Evolutionary conservation across 2,329 filamentous ascomycete genomes (phyloP), one percentile per base, ranked within the genome.

Genomic region (Thielaviopsis musarum): DNA sequence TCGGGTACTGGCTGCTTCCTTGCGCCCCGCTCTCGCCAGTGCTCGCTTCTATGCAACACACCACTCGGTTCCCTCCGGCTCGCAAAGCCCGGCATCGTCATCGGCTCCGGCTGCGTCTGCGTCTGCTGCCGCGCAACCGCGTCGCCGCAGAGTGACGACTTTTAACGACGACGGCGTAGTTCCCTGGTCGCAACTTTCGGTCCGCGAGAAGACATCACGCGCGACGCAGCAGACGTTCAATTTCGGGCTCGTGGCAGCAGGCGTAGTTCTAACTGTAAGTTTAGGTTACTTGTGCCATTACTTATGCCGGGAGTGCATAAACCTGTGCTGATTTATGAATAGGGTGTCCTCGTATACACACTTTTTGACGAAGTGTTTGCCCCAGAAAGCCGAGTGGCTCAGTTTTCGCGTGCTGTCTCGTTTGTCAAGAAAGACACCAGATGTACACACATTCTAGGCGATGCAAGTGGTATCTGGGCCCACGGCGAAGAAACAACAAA

Each of bases 201-300:
- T 73, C 0, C 74, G 74, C 54, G 91, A 96, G 69, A 96, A 95
- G 70, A 83, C 84, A 2, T 86, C 85, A 24, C 81, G 91, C 48
- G 87, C 89, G 9, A 91, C 88, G 0, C 91, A 96, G 71, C 91
- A 96, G 71, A 87, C 85, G 17, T 85, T 95, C 74, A 96, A 97
- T 71, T 82, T 95, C 64, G 78, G 85, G 64, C 72, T 96, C 63
- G 82, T 96, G 9, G 65, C 89, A 1, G 75, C 84, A 7, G 91
- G 91, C 26, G 72, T 91, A 12, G 78, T 83, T 38, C 75, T 91
- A 65, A 95, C 91, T 41, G 87, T 89, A 76, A 63, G 77, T 65
- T 45, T 12, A 12, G 19, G 13, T 56, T 48, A 1, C 48, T 21
- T 28, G 34, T 13, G n/a, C 30, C 22, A 48, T 52, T 21, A 17